These are phyloP conservation scores for Mucor irregularis DNA, from an alignment of 371 early-diverging fungal genomes.

Conservation along the genomic window DNA sequence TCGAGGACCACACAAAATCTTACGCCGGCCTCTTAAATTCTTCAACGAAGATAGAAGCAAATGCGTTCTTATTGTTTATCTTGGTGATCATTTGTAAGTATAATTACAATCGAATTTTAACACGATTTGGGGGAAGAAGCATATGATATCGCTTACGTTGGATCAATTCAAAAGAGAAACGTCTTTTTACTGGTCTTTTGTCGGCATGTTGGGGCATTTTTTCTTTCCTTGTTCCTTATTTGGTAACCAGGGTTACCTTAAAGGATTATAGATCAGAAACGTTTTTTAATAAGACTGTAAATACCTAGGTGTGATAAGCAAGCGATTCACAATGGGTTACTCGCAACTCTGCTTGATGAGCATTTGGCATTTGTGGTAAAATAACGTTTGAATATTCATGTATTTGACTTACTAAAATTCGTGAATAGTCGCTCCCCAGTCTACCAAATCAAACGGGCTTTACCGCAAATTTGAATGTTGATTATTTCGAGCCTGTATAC, in stretches of 20 bases:
- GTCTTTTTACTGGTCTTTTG: not conserved
- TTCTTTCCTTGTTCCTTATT: not conserved
- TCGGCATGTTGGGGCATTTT: constrained; percentile 10
- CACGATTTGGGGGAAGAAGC: not conserved
- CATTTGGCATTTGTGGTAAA: constrained; percentile 54
- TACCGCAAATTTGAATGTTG: constrained; percentile 75
- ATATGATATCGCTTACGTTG: too few species aligned
- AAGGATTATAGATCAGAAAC: not conserved
- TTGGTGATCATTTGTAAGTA: constrained; percentile 44
- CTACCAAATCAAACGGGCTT: constrained; percentile 71
- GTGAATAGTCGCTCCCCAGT: constrained; percentile 48
- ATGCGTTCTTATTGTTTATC: constrained; percentile 37
- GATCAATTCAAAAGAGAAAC: not conserved
- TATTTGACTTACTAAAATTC: too few species aligned
- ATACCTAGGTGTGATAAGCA: constrained; percentile 55
- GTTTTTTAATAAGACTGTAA: too few species aligned
- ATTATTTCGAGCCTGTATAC: constrained; percentile 66
- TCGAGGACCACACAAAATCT: constrained; percentile 47
- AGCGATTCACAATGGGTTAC: constrained; percentile 71
- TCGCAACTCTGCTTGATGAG: constrained; percentile 73
- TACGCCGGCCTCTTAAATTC: constrained; percentile 47
- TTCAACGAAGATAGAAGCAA: constrained; percentile 38
- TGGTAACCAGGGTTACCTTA: constrained; percentile 2
- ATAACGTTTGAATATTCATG: too few species aligned
- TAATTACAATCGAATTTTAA: not conserved